Base-by-base conservation (phyloP, 1,284 basidiomycete genomes). In the Sphagnurus paluster region DNA sequence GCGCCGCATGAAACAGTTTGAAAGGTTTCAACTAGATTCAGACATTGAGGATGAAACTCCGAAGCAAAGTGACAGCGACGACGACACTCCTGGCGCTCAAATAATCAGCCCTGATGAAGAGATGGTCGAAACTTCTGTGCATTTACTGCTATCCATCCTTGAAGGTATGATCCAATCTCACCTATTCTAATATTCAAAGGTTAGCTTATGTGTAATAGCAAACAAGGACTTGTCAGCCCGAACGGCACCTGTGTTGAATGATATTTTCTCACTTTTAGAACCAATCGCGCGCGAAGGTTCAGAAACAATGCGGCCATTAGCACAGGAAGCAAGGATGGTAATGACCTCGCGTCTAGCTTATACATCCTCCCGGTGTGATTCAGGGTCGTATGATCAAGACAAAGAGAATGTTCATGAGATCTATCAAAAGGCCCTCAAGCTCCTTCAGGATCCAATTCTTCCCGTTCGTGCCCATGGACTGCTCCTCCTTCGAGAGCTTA, bases 401-500 rank as follows among this genome's bases (percentile, higher is more conserved):
- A 69, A 71, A 14, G 71, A 76, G 47, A 68, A 67, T 43, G 67
- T 76, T 2, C 77, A 81, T 43, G 80, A 82, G 44, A 80, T 74
- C 5, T 98, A 98, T 63, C 90, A 92, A 58, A 88, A 90, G 53
- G 93, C 94, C 1, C 71, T 98, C 10, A 87, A 84, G 55, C 78
- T 96, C 17, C 71, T 98, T 3, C 89, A 95, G 65, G 96, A 99
- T 65, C 88, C 92, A 0, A 84, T 96, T 33, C 74, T 98, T 8
- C 96, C 96, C n/a, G 92, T 99, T 14, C 86, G 95, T 36, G 95
- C 93, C 0, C 94, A 98, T 63, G 96, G 96, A 0, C 73, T 97
- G 2, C 72, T 91, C 25, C 73, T 93, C 17, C 75, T 97, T n/a
- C 83, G 87, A 37, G 79, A 90, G 55, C 77, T 95, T 20, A 81